These are phyloP conservation scores for Funneliformis mosseae DNA, from an alignment of 192 early-diverging fungal species.

Conservation along the genomic window DNA sequence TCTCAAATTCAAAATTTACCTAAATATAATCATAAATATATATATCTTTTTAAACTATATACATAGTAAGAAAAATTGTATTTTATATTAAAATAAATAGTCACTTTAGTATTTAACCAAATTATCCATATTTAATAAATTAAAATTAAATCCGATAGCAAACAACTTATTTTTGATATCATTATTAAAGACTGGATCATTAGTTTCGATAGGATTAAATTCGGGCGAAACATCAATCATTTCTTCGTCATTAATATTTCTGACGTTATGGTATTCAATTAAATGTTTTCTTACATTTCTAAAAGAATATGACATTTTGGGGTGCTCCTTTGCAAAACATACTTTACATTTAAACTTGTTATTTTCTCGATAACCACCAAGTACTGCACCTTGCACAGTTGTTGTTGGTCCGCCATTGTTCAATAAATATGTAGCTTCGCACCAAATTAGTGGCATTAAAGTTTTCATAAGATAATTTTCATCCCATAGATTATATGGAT, in stretches of 20 bases:
- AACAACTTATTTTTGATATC: neutral
- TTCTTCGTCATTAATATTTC: neutral
- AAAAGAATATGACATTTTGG: neutral
- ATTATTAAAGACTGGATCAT: neutral
- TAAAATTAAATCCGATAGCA: neutral
- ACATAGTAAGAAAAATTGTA: neutral
- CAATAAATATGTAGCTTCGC: neutral
- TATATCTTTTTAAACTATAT: too few relatives aligned
- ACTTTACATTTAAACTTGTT: constrained; percentile 11
- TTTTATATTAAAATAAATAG: neutral
- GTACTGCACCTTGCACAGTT: constrained; percentile 1
- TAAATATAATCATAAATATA: too few relatives aligned
- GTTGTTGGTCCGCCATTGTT: neutral
- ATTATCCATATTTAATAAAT: neutral
- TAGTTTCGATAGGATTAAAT: neutral
- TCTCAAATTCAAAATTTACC: too few relatives aligned
- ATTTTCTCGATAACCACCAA: neutral
- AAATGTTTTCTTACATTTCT: neutral
- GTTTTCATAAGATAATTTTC: neutral
- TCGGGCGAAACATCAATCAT: neutral
- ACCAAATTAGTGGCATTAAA: constrained; percentile 11
- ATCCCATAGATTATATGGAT: constrained; percentile 13
- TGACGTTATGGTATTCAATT: neutral
- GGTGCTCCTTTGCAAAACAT: neutral
- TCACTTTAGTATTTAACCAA: neutral